These are phyloP conservation scores for Chlamydomonas applanata DNA, from an alignment of 139 green algal species.

Conservation along the genomic window DNA sequence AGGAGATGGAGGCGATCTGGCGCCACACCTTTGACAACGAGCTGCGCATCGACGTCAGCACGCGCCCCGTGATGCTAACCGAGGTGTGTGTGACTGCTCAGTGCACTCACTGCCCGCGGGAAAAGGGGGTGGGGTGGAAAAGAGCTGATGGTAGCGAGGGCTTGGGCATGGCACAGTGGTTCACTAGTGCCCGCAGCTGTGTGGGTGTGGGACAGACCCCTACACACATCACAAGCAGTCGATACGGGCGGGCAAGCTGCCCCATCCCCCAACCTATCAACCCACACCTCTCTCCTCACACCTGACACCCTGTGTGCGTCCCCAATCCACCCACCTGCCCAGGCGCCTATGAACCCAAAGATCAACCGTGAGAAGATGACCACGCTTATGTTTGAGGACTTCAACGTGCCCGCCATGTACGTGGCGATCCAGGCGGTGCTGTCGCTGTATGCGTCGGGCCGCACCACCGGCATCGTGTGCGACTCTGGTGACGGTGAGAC, in stretches of 20 bases:
- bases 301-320: no score
- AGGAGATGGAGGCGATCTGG: slow-evolving; percentile 87
- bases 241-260: no score
- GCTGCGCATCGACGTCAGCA: slow-evolving; percentile 86
- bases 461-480: slow-evolving; percentile 94
- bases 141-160: neutral
- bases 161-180: neutral
- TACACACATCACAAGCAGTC: no score
- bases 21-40: slow-evolving; percentile 98
- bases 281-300: no score
- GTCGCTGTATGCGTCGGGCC: slow-evolving; percentile 90
- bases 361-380: slow-evolving; percentile 61
- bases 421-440: slow-evolving; percentile 87
- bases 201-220: no score
- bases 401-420: slow-evolving; percentile 90
- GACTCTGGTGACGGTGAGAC: slow-evolving; percentile 78
- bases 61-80: slow-evolving; percentile 92
- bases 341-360: slow-evolving; percentile 61
- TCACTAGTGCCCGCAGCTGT: no score
- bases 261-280: no score
- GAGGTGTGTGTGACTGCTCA: slow-evolving; percentile 59
- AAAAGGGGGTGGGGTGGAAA: neutral
- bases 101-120: slow-evolving; percentile 22
- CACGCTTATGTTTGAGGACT: slow-evolving; percentile 96
- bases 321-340: no score